Conservation (phyloP, 192 early-diverging fungal genomes). For the Funneliformis mosseae region DNA sequence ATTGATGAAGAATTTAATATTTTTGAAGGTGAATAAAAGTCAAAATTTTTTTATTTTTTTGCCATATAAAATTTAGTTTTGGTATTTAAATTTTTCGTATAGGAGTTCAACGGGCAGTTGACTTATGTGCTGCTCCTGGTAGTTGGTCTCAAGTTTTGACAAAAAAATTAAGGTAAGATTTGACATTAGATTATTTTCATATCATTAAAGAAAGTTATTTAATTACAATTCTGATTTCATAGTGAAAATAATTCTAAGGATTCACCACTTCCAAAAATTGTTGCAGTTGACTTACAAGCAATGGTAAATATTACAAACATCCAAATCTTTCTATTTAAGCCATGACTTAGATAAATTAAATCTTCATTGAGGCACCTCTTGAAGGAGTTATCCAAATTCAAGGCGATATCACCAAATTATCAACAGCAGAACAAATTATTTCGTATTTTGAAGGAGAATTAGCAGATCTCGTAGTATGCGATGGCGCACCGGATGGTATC, state of each 20-base stretch:
- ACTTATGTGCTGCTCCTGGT: conserved; percentile 97
- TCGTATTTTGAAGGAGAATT: conserved; percentile 84
- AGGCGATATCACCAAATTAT: conserved; percentile 96
- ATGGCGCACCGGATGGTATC: conserved; percentile 91
- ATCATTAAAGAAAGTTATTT: neutral
- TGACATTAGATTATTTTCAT: neutral
- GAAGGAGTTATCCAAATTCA: conserved; percentile 93
- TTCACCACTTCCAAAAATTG: conserved; percentile 62
- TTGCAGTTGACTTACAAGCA: conserved; percentile 88
- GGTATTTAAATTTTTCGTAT: neutral
- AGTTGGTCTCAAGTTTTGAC: conserved; percentile 95
- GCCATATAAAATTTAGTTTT: too few relatives aligned
- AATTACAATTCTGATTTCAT: neutral
- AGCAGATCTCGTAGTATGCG: conserved; percentile 94
- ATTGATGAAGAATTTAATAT: conserved; percentile 95
- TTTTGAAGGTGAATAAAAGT: conserved; percentile 61
- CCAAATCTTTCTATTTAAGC: neutral
- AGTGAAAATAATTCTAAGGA: conserved; percentile 51
- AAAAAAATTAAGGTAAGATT: conserved; percentile 58
- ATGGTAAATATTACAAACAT: conserved; percentile 58
- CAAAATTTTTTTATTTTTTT: neutral
- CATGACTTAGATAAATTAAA: neutral
- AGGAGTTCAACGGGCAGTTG: conserved; percentile 86
- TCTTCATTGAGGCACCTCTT: conserved; percentile 71
- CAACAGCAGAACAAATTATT: conserved; percentile 90